Evolutionary conservation across 2,329 filamentous ascomycete genomes (phyloP), one percentile per base, ranked within the genome.

Genomic region (Trichoderma harzianum): DNA sequence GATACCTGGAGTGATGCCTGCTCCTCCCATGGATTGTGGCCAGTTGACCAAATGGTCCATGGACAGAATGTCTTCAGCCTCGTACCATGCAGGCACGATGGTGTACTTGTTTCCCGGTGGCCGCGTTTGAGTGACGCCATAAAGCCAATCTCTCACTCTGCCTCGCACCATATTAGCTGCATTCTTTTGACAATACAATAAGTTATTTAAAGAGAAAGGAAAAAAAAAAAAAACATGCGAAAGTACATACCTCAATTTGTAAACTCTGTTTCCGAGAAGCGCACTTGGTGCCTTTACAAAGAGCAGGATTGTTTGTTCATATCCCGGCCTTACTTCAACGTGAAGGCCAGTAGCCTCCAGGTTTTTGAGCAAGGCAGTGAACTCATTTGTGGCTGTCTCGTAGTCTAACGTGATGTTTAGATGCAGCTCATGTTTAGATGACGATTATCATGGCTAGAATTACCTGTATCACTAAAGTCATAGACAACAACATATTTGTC

Each of bases 101-200:
- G 88, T 77, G 86, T 86, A 69, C 79, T 82, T 80, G 83, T 84
- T 75, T 84, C 85, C 73, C 81, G 84, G 84, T 0, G 92, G 92
- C 67, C 92, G 88, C 53, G 86, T 85, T 60, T 90, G 85, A 57
- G 88, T 87, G 73, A 93, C 89, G 57, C 91, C 91, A 78, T 92
- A 89, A 26, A 94, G 85, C 91, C 91, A 94, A 79, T 94, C 92
- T 75, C 90, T 91, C 36, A 93, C 89, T 76, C 92, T 92, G 72
- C 16, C 24, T 28, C 30, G 64, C 8, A 16, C 21, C 16, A 11
- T 36, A 68, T 57, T 34, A 69, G 72, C 39, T 66, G 11, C 14
- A 32, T 51, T 24, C 28, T 4, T n/a, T 60, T 21, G 26, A 58
- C 24, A n/a, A n/a, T n/a, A 11, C 16, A 32, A 32, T n/a, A n/a